Base-by-base conservation (phyloP, 1,284 basidiomycete species). In the Fomitiporia mediterranea region DNA sequence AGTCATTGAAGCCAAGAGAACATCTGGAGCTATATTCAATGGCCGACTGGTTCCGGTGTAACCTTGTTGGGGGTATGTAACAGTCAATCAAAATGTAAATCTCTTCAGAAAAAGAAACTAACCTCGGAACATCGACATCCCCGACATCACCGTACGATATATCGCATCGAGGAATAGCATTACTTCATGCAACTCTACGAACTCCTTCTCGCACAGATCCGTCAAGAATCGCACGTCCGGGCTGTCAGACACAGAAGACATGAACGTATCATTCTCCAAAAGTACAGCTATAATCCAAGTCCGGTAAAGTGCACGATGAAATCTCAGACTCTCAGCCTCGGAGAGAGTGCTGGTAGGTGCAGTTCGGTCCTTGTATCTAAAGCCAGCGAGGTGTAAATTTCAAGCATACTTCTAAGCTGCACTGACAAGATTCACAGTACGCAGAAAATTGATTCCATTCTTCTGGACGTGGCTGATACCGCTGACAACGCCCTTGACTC, bases 231-330 rank as follows among this genome's bases (percentile, higher is more conserved):
- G 32, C 32, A 34, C 7, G 32, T 6, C 3, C 48, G 9, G 11
- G 34, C 28, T 17, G 15, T 13, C 6, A 34, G 32, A 34, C 6
- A 43, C 8, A 6, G 40, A 19, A 17, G 17, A 43, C 40, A 19
- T n/a, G 40, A 8, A 5, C 23, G n/a, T 32, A 21, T 55, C 53
- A 27, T 39, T 55, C 13, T 34, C 28, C 23, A 56, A 30, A 8
- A 19, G 17, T 15, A 43, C 32, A 34, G 38, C 34, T 6, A 55
- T 19, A 15, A 51, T 40, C 58, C 53, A 56, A 23, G 30, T 9
- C 5, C 48, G 48, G 34, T 59, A 59, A 8, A 56, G 17, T 7
- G 58, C 47, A 25, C 54, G 53, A 9, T 48, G 48, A 30, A 59
- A 59, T 8, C 40, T 47, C 11, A 23, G 35, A 23, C 17, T 50